Conservation (phyloP, 2,329 filamentous ascomycete genomes). For the Pseudonectria foliicola region DNA sequence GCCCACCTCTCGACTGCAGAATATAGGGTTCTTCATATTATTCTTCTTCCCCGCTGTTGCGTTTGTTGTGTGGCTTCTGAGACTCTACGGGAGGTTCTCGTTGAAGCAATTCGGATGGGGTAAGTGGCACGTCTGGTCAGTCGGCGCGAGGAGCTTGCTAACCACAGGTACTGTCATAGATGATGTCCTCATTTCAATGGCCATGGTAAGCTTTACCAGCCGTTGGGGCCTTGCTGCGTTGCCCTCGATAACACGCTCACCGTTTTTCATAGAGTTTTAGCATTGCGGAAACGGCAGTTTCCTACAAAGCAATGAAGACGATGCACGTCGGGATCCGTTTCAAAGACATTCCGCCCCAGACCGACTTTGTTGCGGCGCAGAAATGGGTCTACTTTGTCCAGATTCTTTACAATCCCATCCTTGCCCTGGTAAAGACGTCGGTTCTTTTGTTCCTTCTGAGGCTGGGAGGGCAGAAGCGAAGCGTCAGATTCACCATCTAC, state of each 20-base stretch:
- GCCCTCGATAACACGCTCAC: too few relatives aligned
- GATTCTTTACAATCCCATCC: slow-evolving; percentile 37
- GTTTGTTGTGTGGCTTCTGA: slow-evolving; percentile 6
- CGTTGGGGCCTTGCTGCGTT: too few relatives aligned
- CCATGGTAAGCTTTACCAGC: too few relatives aligned
- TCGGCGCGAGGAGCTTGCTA: too few relatives aligned
- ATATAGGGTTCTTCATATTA: slow-evolving; percentile 11
- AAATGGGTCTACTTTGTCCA: slow-evolving; percentile 32
- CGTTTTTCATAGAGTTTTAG: too few relatives aligned
- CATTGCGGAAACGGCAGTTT: too few relatives aligned
- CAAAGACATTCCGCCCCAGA: slow-evolving; percentile 22
- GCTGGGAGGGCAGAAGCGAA: slow-evolving; percentile 29
- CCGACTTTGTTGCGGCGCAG: slow-evolving; percentile 14
- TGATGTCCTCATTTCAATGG: too few relatives aligned
- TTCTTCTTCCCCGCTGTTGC: slow-evolving; percentile 12
- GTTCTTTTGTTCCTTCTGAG: slow-evolving; percentile 37
- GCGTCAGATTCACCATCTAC: slow-evolving; percentile 21
- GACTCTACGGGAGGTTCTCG: slow-evolving; percentile 9
- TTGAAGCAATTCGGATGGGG: slow-evolving; percentile 12
- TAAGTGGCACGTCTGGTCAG: background rate
- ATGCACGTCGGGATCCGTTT: too few relatives aligned
- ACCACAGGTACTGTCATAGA: too few relatives aligned
- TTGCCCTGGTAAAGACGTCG: slow-evolving; percentile 38
- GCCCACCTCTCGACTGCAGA: slow-evolving; percentile 9
- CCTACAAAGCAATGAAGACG: too few relatives aligned